These are phyloP conservation scores for Castanea mollissima DNA, from an alignment of 306 rosid species.

Conservation along the genomic window DNA sequence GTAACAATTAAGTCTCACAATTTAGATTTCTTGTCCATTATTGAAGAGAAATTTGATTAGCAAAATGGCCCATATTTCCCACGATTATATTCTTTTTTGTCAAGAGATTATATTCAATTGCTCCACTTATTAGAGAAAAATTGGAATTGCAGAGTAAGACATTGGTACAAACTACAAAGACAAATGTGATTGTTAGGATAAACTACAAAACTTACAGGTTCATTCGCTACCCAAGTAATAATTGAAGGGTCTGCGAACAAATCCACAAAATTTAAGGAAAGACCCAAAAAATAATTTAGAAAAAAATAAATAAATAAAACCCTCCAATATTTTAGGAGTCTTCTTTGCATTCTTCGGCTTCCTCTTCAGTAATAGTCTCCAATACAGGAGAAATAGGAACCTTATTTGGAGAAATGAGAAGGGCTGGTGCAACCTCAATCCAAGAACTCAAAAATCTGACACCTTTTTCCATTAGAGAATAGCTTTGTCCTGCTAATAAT, in stretches of 20 bases:
- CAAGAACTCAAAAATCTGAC: conserved; percentile 30
- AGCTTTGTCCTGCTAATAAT: not conserved
- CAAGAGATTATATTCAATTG: too few relatives aligned
- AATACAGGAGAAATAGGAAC: conserved; percentile 38
- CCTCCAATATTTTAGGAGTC: not conserved
- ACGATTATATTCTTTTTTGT: too few relatives aligned
- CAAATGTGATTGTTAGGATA: not conserved
- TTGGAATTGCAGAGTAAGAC: not conserved
- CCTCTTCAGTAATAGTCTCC: conserved; percentile 66
- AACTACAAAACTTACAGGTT: too few relatives aligned
- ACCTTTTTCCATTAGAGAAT: conserved; percentile 37
- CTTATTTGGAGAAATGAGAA: conserved; percentile 34
- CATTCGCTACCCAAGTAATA: too few relatives aligned
- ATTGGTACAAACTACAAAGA: not conserved
- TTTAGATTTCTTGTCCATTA: too few relatives aligned
- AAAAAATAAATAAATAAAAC: too few relatives aligned
- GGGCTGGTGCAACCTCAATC: conserved; percentile 56
- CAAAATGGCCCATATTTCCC: too few relatives aligned
- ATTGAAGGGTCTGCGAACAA: not conserved
- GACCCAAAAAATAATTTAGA: too few relatives aligned
- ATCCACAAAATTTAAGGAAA: not conserved
- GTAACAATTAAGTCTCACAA: too few relatives aligned
- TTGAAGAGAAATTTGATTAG: too few relatives aligned
- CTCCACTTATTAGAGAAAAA: too few relatives aligned
- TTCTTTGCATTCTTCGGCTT: conserved; percentile 19